Percentiles rank a stretch among this genome's conserved stretches.
These are phyloP conservation scores for Xylaria palmicola DNA, from an alignment of 495 filamentous ascomycete genomes.

Conservation along the genomic window DNA sequence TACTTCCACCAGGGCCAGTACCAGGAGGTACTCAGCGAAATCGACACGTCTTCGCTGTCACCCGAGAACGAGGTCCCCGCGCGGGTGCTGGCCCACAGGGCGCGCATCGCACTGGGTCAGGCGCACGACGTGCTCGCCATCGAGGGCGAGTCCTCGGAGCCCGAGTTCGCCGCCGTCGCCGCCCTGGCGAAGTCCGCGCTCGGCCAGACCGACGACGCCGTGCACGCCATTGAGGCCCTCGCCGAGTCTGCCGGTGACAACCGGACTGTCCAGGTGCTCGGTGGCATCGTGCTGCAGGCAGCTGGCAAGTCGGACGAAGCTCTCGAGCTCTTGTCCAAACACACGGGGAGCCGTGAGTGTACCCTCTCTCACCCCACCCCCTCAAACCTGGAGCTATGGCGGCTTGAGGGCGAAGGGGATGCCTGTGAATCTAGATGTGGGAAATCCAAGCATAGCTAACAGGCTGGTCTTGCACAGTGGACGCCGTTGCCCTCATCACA, in stretches of 20 bases:
- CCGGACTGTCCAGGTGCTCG: constrained; percentile 74
- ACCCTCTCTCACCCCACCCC: neutral
- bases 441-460: neutral
- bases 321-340: constrained; percentile 69
- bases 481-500: constrained; percentile 69
- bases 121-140: constrained; percentile 67
- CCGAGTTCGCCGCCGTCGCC: constrained; percentile 76
- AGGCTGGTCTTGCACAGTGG: constrained; percentile 35
- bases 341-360: constrained; percentile 82
- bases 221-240: constrained; percentile 63
- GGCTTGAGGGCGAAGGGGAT: neutral
- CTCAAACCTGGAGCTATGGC: neutral
- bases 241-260: constrained; percentile 67
- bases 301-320: constrained; percentile 82
- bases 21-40: constrained; percentile 75
- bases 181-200: constrained; percentile 68
- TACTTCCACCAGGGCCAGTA: constrained; percentile 93
- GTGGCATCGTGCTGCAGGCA: constrained; percentile 72
- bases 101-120: constrained; percentile 77
- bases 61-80: constrained; percentile 73
- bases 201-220: constrained; percentile 60
- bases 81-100: constrained; percentile 76
- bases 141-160: constrained; percentile 56
- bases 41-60: constrained; percentile 72
- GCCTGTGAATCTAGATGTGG: too few relatives aligned